A percentile compares a stretch with the other conserved stretches of the same genome.
Evolutionary conservation across 768 basidiomycete genomes (phyloP).

Genomic region (Mycena alexandri): DNA sequence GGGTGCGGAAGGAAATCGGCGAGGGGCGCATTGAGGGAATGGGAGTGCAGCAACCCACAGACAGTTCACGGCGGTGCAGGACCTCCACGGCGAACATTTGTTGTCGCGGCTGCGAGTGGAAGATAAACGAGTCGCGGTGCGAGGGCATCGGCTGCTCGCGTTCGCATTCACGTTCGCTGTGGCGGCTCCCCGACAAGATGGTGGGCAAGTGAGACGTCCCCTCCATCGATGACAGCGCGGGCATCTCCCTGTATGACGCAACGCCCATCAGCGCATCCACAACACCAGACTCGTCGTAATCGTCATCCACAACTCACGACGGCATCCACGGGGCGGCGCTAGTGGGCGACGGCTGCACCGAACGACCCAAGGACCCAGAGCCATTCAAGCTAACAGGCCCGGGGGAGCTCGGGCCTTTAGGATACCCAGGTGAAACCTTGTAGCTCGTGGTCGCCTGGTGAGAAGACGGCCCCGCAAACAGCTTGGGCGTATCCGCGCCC

Average conservation of each 20-base stretch:
- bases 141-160: slow-evolving; percentile 60
- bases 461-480: slow-evolving; percentile 47
- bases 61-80: slow-evolving; percentile 64
- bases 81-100: slow-evolving; percentile 74
- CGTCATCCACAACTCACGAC: slow-evolving; percentile 84
- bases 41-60: slow-evolving; percentile 66
- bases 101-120: slow-evolving; percentile 70
- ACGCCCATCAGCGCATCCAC: slow-evolving; percentile 87
- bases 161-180: slow-evolving; percentile 60
- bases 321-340: slow-evolving; percentile 70
- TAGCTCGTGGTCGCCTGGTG: slow-evolving; percentile 41
- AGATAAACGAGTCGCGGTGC: slow-evolving; percentile 77
- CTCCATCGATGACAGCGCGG: slow-evolving; percentile 47
- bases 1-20: slow-evolving; percentile 80
- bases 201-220: slow-evolving; percentile 66
- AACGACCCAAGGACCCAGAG: slow-evolving; percentile 70
- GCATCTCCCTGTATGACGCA: slow-evolving; percentile 55
- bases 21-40: slow-evolving; percentile 74
- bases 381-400: slow-evolving; percentile 77
- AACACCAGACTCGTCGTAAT: slow-evolving; percentile 92
- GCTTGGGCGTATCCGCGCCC: slow-evolving; percentile 61
- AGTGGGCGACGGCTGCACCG: slow-evolving; percentile 80
- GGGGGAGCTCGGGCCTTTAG: slow-evolving; percentile 63
- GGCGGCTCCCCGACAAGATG: slow-evolving; percentile 68
- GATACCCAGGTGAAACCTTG: slow-evolving; percentile 48